phyloP scores from a whole-genome alignment of 345 rosid genomes.

The Aurinia saxatilis region DNA sequence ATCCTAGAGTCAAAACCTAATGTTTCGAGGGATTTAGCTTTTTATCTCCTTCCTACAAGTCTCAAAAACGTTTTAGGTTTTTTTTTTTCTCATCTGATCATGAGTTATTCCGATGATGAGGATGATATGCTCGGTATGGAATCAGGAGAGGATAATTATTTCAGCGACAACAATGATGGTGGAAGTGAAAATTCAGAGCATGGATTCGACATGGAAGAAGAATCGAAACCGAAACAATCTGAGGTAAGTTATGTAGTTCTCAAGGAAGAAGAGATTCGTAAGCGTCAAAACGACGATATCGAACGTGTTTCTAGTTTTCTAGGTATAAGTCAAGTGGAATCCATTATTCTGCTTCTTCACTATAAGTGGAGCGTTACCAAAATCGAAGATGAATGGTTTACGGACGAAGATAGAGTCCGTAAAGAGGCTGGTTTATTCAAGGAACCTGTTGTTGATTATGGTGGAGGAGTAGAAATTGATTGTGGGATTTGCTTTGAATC shows the following conservation, averaged over 20 bases:
- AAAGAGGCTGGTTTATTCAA: slow-evolving; percentile 58
- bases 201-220: slow-evolving; percentile 37
- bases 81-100: neutral
- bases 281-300: slow-evolving; percentile 61
- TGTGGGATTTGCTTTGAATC: slow-evolving; percentile 84
- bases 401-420: slow-evolving; percentile 64
- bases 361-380: slow-evolving; percentile 64
- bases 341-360: slow-evolving; percentile 52
- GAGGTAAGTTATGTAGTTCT: slow-evolving; percentile 53
- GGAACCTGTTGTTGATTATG: slow-evolving; percentile 33
- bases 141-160: slow-evolving; percentile 48
- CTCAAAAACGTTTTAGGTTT: neutral
- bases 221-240: slow-evolving; percentile 10
- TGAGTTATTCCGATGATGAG: slow-evolving; percentile 54
- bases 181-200: neutral
- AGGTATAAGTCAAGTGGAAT: slow-evolving; percentile 45
- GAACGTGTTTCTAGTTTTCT: slow-evolving; percentile 56
- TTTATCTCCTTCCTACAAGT: neutral
- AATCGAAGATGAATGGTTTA: slow-evolving; percentile 85
- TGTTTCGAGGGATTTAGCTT: neutral
- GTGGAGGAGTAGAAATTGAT: slow-evolving; percentile 30
- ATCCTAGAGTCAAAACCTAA: neutral
- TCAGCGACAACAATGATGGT: slow-evolving; percentile 43
- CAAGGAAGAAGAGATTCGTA: slow-evolving; percentile 55
- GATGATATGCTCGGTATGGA: slow-evolving; percentile 44